phyloP scores from a whole-genome alignment of 2,329 filamentous ascomycete species.

The Alternaria brassicicola region DNA sequence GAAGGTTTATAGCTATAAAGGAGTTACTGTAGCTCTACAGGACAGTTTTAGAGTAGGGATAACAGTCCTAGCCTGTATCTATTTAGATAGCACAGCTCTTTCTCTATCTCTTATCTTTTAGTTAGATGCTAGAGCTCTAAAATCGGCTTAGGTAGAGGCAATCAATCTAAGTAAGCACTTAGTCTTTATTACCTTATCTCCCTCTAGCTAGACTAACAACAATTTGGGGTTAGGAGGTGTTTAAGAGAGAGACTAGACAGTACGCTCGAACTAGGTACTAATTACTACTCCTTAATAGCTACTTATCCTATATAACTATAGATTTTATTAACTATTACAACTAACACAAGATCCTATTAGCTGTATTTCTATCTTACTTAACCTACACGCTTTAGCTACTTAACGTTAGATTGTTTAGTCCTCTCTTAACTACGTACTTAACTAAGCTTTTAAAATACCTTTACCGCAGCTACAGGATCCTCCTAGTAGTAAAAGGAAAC shows the following conservation, averaged over 20 bases:
- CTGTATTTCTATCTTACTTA: no score
- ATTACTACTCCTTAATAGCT: no score
- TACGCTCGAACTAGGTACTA: no score
- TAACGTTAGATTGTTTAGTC: background rate
- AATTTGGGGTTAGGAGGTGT: no score
- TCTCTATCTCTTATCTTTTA: conserved; percentile 5
- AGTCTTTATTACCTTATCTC: background rate
- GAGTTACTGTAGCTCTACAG: conserved; percentile 1
- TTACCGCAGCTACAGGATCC: background rate
- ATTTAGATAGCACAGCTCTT: conserved; percentile 10
- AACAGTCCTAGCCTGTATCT: conserved; percentile 15
- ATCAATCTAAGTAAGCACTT: background rate
- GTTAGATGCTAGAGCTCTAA: background rate
- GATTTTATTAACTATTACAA: background rate
- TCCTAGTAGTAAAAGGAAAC: background rate
- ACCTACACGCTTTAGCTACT: background rate
- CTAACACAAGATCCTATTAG: no score
- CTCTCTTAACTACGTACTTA: background rate
- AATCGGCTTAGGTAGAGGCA: conserved; percentile 3
- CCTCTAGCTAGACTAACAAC: background rate
- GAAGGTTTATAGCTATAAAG: background rate
- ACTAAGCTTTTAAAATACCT: background rate
- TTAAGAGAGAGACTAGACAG: no score
- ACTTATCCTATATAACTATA: background rate
- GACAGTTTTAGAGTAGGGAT: conserved; percentile 14